Evolutionary conservation across 257 asterid species (phyloP), one percentile per base, ranked within the genome.

Genomic region (Nicotiana sylvestris): DNA sequence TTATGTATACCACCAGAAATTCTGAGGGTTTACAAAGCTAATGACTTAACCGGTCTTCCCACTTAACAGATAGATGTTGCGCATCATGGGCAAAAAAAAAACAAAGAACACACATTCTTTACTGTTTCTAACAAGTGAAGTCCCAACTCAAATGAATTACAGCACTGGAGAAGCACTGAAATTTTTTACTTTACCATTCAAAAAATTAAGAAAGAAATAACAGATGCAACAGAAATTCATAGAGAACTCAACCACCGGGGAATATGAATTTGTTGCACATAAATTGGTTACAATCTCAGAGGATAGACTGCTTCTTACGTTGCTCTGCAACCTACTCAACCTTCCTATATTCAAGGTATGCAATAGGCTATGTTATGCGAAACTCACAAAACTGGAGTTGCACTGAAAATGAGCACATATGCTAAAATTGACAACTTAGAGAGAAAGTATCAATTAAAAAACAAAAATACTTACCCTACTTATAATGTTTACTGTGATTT

Each of bases 401-500:
- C 77, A n/a, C n/a, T 39, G 33, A 12, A 72, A 25, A 72, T 72
- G 9, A 43, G 78, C 78, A 46, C 60, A 46, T 21, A 12, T 46
- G 78, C 60, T 72, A 65, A 65, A 65, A 25, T 57, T 57, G 62
- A 17, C 8, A 5, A 57, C 8, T 11, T 25, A 62, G 27, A 62
- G 35, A 62, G 67, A 27, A 25, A 10, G 29, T 11, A 25, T 62
- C 30, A 69, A 37, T 39, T n/a, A 10, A 37, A 9, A 4, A 69
- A 46, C 6, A 46, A 27, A 60, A 79, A 86, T 11, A 69, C 91
- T 83, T 80, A 87, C 92, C 85, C 80, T 87, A 84, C 76, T 29
- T 83, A 81, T 80, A 78, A 77, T 76, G 80, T 67, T 78, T 82
- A 16, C 39, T 77, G 83, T 81, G 88, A 82, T 66, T 43, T 25